Base-by-base conservation (phyloP, 441 rosid genomes). In the Lepidium campestre region DNA sequence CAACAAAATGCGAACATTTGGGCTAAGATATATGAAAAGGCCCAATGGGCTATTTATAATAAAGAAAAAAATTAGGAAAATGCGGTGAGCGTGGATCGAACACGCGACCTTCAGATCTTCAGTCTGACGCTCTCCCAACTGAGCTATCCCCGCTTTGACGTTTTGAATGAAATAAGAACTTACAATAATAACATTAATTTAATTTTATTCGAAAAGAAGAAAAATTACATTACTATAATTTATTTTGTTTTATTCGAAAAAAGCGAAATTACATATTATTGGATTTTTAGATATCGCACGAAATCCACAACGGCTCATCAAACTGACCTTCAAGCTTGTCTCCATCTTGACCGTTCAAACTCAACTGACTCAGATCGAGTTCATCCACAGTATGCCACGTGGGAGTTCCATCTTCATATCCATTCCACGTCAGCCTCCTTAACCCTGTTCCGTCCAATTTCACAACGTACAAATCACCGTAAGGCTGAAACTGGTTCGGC, bases 31-130 rank as follows among this genome's bases (percentile, higher is more conserved):
- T 18, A 18, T 29, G 2, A 3, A 13, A 5, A 31, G 42, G 61
- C 34, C 19, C 34, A 19, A 57, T 36, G 37, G 48, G 48, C 35
- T 55, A 8, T 10, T 4, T 2, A 10, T 0, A 0, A 2, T 5
- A 12, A 0, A 31, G 5, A 1, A 11, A n/a, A 22, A 13, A 13
- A 8, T 9, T 10, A 46, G 12, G 1, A 2, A 7, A 47, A 40
- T 87, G 91, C 89, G 86, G 89, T 85, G 86, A 86, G 85, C 88
- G 82, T 88, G 83, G 85, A 86, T 88, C 90, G 80, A 88, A 88
- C 88, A 84, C 88, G 85, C 70, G 76, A 71, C 76, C 76, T 75
- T 75, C 76, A 75, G 76, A 75, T 75, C 70, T 71, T 76, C 79
- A 71, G 76, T 76, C 73, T 75, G 66, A 75, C 76, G 70, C 73